Percentiles rank a stretch among this genome's conserved stretches.
phyloP scores from a whole-genome alignment of 495 filamentous ascomycete species.

The Coniosporium apollinis region DNA sequence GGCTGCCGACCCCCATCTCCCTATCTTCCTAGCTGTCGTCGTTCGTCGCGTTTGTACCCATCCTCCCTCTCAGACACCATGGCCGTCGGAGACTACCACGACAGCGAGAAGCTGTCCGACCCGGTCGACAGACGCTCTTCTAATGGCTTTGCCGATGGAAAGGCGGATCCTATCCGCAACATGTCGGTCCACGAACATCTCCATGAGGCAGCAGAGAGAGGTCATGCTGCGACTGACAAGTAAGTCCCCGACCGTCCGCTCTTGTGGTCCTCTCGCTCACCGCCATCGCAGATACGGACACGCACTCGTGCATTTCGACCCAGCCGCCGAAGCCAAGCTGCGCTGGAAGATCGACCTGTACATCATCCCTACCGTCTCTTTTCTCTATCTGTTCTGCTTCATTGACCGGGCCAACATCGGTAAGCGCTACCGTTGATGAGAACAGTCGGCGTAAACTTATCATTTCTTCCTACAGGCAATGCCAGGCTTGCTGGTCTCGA shows the following conservation, averaged over 20 bases:
- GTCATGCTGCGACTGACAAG: constrained; percentile 44
- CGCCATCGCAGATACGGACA: constrained; percentile 30
- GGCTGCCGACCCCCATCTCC: too few relatives aligned
- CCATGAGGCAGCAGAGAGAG: constrained; percentile 37
- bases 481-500: constrained; percentile 4
- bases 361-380: constrained; percentile 30
- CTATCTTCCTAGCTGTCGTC: too few relatives aligned
- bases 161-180: background rate
- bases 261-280: background rate
- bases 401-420: constrained; percentile 28
- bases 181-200: constrained; percentile 12
- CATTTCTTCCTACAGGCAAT: background rate
- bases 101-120: too few relatives aligned
- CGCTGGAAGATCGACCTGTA: constrained; percentile 30
- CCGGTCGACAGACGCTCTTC: background rate
- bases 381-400: constrained; percentile 37
- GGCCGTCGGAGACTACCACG: background rate
- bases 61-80: background rate
- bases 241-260: constrained; percentile 18
- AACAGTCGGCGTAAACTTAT: background rate
- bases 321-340: constrained; percentile 35
- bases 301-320: constrained; percentile 41
- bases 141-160: background rate
- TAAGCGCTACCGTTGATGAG: constrained; percentile 2
- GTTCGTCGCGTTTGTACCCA: too few relatives aligned